phyloP scores from a whole-genome alignment of 2,329 filamentous ascomycete species.

The Cucurbitaria berberidis region DNA sequence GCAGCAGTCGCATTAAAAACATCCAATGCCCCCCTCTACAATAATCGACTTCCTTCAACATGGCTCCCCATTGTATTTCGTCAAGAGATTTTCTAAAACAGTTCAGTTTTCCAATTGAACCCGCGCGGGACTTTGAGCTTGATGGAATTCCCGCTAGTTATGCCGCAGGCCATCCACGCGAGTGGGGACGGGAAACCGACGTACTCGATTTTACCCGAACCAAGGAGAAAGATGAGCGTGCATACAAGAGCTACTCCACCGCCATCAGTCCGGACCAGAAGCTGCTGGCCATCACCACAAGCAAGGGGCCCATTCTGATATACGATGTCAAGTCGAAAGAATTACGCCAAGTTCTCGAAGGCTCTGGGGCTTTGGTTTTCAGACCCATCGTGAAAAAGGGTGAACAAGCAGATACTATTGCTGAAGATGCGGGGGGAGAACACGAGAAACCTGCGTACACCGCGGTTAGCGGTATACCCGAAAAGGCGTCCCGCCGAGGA shows the following conservation, averaged over 20 bases:
- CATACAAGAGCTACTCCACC: constrained; percentile 10
- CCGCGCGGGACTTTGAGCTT: constrained; percentile 20
- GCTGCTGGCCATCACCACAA: constrained; percentile 31
- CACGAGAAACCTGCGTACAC: constrained; percentile 24
- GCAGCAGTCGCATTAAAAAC: constrained; percentile 11
- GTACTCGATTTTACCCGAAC: constrained; percentile 17
- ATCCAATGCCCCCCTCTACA: background rate
- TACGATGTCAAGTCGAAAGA: constrained; percentile 31
- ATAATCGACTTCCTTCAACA: background rate
- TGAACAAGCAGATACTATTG: background rate
- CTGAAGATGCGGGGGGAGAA: background rate
- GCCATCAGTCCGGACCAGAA: constrained; percentile 30
- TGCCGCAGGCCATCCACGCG: constrained; percentile 22
- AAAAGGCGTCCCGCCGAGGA: background rate
- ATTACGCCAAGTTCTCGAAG: constrained; percentile 32
- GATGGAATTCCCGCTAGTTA: constrained; percentile 18
- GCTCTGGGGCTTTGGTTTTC: constrained; percentile 24
- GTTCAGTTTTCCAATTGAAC: constrained; percentile 20
- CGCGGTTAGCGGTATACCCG: constrained; percentile 22
- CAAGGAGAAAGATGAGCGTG: background rate
- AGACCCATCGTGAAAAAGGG: constrained; percentile 6
- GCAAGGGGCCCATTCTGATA: constrained; percentile 18
- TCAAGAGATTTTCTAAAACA: constrained; percentile 15
- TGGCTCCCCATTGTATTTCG: constrained; percentile 2
- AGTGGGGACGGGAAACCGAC: constrained; percentile 17